Evolutionary conservation across 2,329 filamentous ascomycete genomes (phyloP).

Genomic region (Curvularia spicifera): DNA sequence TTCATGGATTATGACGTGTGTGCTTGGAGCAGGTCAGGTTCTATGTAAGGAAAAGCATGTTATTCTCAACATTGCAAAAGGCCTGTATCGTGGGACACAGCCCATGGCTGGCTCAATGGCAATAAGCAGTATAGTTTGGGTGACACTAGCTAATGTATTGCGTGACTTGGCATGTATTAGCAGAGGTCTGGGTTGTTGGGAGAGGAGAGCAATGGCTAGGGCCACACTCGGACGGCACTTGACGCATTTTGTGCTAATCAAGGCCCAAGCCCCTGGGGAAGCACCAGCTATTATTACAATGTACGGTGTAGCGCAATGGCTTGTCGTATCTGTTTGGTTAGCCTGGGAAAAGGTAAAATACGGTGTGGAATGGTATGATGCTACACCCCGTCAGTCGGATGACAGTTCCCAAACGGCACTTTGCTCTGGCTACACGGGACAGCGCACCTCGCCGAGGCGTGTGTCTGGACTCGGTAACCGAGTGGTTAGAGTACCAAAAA

Average conservation of each 20-base stretch:
- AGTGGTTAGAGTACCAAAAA: not conserved
- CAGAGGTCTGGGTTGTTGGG: not conserved
- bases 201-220: not conserved
- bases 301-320: constrained; percentile 2
- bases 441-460: constrained; percentile 8
- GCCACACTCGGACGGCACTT: not conserved
- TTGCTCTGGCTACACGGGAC: constrained; percentile 8
- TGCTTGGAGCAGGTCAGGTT: not conserved
- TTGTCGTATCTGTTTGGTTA: not conserved
- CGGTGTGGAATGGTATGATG: not conserved
- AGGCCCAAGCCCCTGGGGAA: not conserved
- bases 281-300: not conserved
- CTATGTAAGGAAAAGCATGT: not conserved
- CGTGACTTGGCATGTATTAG: not conserved
- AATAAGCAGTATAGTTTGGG: not conserved
- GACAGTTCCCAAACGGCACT: not conserved
- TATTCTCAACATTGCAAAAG: not conserved
- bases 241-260: not conserved
- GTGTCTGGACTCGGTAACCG: not conserved
- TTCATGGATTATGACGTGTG: not conserved
- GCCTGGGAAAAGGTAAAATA: not conserved
- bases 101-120: not conserved
- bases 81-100: not conserved
- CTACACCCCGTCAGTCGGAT: not conserved
- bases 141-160: not conserved